phyloP scores from a whole-genome alignment of 345 rosid genomes.

The Rubroshorea leprosula region DNA sequence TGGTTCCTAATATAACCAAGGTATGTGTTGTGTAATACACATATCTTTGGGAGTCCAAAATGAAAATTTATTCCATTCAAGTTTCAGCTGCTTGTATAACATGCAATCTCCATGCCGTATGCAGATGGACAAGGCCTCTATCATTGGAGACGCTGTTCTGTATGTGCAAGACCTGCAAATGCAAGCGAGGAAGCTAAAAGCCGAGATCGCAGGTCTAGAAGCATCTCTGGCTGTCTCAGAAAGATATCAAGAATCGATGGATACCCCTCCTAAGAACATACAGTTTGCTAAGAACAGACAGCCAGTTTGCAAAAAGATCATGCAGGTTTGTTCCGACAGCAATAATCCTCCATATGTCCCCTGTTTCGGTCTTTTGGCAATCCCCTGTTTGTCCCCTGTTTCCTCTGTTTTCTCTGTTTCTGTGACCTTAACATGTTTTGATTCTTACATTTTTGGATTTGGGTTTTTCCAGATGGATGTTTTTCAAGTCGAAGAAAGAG shows the following conservation, averaged over 20 bases:
- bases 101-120: neutral
- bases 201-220: slow-evolving; percentile 63
- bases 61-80: too few relatives aligned
- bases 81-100: neutral
- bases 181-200: slow-evolving; percentile 60
- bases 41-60: too few relatives aligned
- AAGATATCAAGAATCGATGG: slow-evolving; percentile 20
- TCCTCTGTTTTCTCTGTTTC: neutral
- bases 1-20: slow-evolving; percentile 89
- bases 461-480: slow-evolving; percentile 51
- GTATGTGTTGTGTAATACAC: neutral
- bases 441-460: neutral
- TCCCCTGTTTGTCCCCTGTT: neutral
- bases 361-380: too few relatives aligned
- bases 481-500: slow-evolving; percentile 73
- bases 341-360: neutral
- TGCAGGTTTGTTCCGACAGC: slow-evolving; percentile 36
- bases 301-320: slow-evolving; percentile 38
- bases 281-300: slow-evolving; percentile 18
- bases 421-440: neutral
- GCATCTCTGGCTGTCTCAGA: slow-evolving; percentile 33
- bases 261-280: slow-evolving; percentile 13
- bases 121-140: slow-evolving; percentile 90
- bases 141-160: slow-evolving; percentile 70
- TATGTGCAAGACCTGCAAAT: slow-evolving; percentile 70